Base-by-base conservation (phyloP, 2,329 filamentous ascomycete species). In the Diaporthe batatas region DNA sequence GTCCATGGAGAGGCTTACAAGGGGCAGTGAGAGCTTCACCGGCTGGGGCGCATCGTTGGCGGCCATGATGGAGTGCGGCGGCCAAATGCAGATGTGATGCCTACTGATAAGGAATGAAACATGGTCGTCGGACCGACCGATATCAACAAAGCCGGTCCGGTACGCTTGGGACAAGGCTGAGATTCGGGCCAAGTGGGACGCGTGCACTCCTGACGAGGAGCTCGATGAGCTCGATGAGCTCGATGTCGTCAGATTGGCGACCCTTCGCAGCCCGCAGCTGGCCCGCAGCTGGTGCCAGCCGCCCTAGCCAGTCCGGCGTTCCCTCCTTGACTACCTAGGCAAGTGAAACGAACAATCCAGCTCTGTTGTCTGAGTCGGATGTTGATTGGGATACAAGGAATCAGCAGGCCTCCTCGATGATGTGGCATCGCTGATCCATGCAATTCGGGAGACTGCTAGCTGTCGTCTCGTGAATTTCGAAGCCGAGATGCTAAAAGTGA, bases 11-110 rank as follows among this genome's bases (percentile, higher is more conserved):
- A 12, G 51, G 29, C 83, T 75, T 86, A 92, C 91, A 78, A 94
- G 86, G 76, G 93, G 93, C 75, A 96, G 87, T 75, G 93, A 95
- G 76, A 96, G 89, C 86, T 94, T 95, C 84, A 96, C 93, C 74
- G 92, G 92, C 83, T 91, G 89, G 76, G 87, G 85, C 36, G 72
- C 68, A 49, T 67, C 64, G 42, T 55, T 72, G 72, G 74, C 64
- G 34, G 75, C 75, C 75, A 76, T 76, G 58, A 58, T 51, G 62
- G 49, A 55, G 54, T 39, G 55, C 34, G 59, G 55, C 59, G 58
- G 62, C 59, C 73, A 44, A 42, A 11, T 25, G 39, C 73, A 36
- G 53, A 51, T 59, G 47, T 51, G 29, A 11, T 70, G 16, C 32
- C 18, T 67, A 21, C 36, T 34, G 25, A 7, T 6, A 29, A 64